A percentile compares a stretch with the other conserved stretches of the same genome.
phyloP scores from a whole-genome alignment of 257 asterid species.

The Nicotiana undulata region DNA sequence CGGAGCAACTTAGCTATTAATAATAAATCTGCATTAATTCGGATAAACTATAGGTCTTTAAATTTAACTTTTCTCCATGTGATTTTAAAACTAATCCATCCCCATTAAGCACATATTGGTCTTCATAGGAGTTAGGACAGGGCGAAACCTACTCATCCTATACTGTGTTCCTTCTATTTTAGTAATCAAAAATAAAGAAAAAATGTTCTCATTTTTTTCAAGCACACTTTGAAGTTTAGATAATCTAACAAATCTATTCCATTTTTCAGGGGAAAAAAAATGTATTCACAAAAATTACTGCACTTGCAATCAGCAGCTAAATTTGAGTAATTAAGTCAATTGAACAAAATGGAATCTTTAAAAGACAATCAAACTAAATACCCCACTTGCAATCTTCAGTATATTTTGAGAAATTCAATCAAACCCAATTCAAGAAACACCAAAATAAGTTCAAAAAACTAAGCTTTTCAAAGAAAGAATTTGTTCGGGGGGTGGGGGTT shows the following conservation, averaged over 20 bases:
- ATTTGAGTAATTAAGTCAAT: background rate
- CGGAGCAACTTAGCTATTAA: too few species aligned
- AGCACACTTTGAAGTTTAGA: background rate
- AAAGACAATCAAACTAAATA: background rate
- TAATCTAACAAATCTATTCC: background rate
- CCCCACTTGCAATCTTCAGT: background rate
- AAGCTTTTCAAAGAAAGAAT: background rate
- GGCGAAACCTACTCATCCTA: background rate
- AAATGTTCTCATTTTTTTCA: background rate
- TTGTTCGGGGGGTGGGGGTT: background rate
- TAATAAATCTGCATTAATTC: background rate
- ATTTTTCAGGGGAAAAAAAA: background rate
- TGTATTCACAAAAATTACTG: background rate
- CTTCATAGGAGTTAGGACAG: background rate
- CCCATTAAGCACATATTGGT: background rate
- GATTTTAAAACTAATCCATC: background rate
- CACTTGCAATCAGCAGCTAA: background rate
- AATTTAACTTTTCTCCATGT: background rate
- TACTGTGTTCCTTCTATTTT: background rate
- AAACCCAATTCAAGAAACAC: background rate
- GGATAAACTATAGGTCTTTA: background rate
- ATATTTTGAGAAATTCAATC: background rate
- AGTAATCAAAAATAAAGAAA: background rate
- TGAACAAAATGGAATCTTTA: background rate
- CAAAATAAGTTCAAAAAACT: background rate